Base-by-base conservation (phyloP, 768 basidiomycete species). In the Chlorophyllum brunneum region DNA sequence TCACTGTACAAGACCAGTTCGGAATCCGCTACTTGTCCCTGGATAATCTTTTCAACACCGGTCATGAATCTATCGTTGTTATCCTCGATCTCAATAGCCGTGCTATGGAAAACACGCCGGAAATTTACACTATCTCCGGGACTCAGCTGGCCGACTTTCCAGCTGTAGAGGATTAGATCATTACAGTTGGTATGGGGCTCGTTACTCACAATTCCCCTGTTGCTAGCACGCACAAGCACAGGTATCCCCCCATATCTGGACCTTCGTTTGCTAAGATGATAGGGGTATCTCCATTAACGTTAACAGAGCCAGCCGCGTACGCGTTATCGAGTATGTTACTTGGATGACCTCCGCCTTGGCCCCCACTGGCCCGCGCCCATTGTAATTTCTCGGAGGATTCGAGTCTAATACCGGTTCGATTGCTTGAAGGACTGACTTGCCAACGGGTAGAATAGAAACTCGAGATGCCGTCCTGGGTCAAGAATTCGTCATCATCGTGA, bases 271-370 rank as follows among this genome's bases (percentile, higher is more conserved):
- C 74, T 45, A 85, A 65, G n/a, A 85, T 77, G 2, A 86, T 81
- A 0, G 86, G 84, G 0, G 82, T 85, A 59, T 87, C 85, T 1
- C 85, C 85, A 57, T 86, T 87, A 47, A 85, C 52, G 57, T 85
- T 85, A 54, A 85, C 58, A 1, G 76, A 69, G 4, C 81, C 82
- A 20, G 68, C 60, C 0, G 76, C 75, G 56, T 85, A 84, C 3
- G 76, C 80, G 40, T 81, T 82, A 53, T 84, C 80, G 16, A 84
- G 71, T 30, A 85, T 81, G 55, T 87, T 87, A 34, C 78, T 79
- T 0, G 84, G 83, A 58, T 87, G 86, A 13, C 80, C 78, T 0
- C 85, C 85, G 1, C 85, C 86, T 54, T 85, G 78, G 0, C 84
- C 84, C 10, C 85, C 85, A 37, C 69, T 78, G 4, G 54, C 51